Conservation (phyloP, 2,329 filamentous ascomycete species). For the Coniochaeta hoffmannii region DNA sequence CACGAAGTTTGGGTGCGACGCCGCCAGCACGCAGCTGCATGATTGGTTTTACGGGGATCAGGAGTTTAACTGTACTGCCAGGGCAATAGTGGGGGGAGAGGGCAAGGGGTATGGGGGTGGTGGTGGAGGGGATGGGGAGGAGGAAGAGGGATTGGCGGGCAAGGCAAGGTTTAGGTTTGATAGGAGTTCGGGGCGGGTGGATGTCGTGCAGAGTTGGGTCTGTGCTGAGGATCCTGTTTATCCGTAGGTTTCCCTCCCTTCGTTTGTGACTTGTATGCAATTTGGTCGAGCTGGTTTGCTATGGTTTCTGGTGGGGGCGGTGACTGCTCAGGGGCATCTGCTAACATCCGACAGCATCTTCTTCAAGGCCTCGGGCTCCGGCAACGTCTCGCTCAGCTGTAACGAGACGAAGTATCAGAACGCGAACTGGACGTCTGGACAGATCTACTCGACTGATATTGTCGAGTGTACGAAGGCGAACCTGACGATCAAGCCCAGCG, state of each 20-base stretch:
- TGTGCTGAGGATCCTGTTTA: constrained; percentile 28
- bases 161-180: constrained; percentile 29
- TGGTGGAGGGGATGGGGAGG: too few relatives aligned
- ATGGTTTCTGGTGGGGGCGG: too few relatives aligned
- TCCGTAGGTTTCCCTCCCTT: constrained; percentile 17
- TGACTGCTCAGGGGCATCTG: neutral
- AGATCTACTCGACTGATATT: constrained; percentile 22
- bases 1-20: constrained; percentile 21
- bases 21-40: constrained; percentile 25
- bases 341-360: constrained; percentile 9
- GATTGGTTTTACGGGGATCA: constrained; percentile 38
- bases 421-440: constrained; percentile 22
- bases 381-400: constrained; percentile 21
- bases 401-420: constrained; percentile 20
- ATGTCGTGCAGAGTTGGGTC: constrained; percentile 36
- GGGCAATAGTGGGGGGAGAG: constrained; percentile 14
- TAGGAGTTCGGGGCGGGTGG: constrained; percentile 23
- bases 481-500: neutral
- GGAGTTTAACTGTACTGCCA: constrained; percentile 28
- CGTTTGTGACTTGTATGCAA: too few relatives aligned
- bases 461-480: constrained; percentile 20
- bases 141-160: too few relatives aligned
- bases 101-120: too few relatives aligned
- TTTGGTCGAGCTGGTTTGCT: too few relatives aligned
- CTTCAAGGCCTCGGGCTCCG: constrained; percentile 20